phyloP scores from a whole-genome alignment of 108 stramenopile species.

The Aurantiochytrium sp. region DNA sequence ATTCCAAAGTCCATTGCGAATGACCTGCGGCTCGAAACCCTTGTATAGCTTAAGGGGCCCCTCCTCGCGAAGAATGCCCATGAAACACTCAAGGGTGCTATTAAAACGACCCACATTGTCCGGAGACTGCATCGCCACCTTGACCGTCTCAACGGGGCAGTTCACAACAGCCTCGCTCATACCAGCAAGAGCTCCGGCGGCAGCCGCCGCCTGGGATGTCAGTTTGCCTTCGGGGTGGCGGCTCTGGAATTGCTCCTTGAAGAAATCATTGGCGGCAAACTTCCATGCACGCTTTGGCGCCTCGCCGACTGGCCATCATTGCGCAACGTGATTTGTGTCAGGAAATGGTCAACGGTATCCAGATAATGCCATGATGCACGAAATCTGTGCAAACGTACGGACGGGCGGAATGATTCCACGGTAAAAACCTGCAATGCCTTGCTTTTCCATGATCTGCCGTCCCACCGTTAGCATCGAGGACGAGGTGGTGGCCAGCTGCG shows the following conservation, averaged over 20 bases:
- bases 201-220: conserved; percentile 18
- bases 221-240: conserved; percentile 22
- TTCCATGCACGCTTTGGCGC: conserved; percentile 38
- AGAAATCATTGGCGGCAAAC: conserved; percentile 33
- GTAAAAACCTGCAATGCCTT: conserved; percentile 31
- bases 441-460: conserved; percentile 18
- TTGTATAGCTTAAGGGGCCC: conserved; percentile 37
- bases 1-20: conserved; percentile 42
- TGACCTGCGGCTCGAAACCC: conserved; percentile 35
- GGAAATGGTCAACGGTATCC: neutral
- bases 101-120: conserved; percentile 36
- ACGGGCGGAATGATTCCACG: conserved; percentile 33
- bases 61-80: conserved; percentile 22
- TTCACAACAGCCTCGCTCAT: conserved; percentile 34
- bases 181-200: conserved; percentile 28
- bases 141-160: conserved; percentile 31
- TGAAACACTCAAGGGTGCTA: conserved; percentile 26
- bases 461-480: conserved; percentile 25
- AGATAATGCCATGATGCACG: neutral
- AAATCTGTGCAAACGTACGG: neutral
- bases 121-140: conserved; percentile 39
- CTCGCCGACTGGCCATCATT: conserved; percentile 14
- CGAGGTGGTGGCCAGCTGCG: conserved; percentile 31
- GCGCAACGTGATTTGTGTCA: too few species aligned
- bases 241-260: conserved; percentile 19